Percentiles rank a stretch among this genome's conserved stretches.
Evolutionary conservation across 148 eudicot genomes (phyloP).

Genomic region (Salicornia ramosissima): DNA sequence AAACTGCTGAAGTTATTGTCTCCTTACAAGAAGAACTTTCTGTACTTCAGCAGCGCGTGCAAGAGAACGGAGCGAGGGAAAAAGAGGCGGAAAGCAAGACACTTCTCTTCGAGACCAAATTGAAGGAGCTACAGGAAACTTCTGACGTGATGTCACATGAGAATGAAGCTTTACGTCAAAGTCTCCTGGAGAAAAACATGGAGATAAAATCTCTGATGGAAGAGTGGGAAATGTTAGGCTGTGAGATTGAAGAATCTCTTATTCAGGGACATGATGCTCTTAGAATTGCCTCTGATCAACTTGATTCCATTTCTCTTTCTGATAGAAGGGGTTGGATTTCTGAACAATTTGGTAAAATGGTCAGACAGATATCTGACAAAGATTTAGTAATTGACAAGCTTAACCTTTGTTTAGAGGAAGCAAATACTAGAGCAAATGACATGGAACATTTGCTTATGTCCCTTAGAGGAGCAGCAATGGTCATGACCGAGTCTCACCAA

Average conservation of each 20-base stretch:
- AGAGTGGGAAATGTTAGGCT: constrained; percentile 49
- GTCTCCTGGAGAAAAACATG: constrained; percentile 45
- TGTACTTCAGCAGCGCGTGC: constrained; percentile 66
- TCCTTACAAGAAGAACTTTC: constrained; percentile 90
- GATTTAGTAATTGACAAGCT: constrained; percentile 57
- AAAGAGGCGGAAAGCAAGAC: constrained; percentile 44
- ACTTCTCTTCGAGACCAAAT: constrained; percentile 32
- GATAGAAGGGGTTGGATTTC: constrained; percentile 38
- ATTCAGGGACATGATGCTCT: constrained; percentile 65
- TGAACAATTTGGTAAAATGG: constrained; percentile 58
- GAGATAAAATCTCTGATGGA: constrained; percentile 35
- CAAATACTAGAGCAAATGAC: constrained; percentile 48
- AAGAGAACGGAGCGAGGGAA: constrained; percentile 56
- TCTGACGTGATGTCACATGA: constrained; percentile 31
- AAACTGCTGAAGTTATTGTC: constrained; percentile 93
- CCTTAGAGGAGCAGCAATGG: constrained; percentile 79
- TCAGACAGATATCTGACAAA: constrained; percentile 54
- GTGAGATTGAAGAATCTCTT: constrained; percentile 64
- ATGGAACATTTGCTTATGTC: constrained; percentile 76
- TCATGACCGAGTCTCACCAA: constrained; percentile 67
- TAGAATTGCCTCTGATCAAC: constrained; percentile 50
- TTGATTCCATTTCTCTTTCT: constrained; percentile 38
- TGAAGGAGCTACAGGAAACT: constrained; percentile 43
- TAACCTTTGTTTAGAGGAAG: constrained; percentile 58
- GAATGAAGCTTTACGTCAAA: constrained; percentile 41